Conservation (phyloP, 371 early-diverging fungal species). For the Capniomyces stellatus region DNA sequence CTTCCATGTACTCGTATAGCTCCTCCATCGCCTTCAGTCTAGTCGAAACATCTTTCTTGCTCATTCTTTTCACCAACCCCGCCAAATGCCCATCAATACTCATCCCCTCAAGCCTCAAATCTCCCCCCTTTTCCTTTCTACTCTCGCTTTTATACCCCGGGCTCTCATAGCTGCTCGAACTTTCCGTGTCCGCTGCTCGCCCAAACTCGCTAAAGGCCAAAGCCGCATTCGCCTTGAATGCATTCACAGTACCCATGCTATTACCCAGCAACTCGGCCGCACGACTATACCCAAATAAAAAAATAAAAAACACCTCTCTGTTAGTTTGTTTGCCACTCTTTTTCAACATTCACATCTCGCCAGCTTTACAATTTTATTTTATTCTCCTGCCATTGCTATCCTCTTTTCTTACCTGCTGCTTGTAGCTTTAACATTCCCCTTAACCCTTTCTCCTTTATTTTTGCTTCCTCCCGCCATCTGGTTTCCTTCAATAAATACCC, state of each 20-base stretch:
- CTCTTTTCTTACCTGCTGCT: conserved; percentile 30
- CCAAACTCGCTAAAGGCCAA: conserved; percentile 24
- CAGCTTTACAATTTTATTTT: too few species aligned
- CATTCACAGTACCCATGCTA: conserved; percentile 23
- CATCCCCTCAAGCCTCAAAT: conserved; percentile 7
- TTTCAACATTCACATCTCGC: too few species aligned
- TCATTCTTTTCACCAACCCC: conserved; percentile 20
- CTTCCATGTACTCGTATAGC: conserved; percentile 12
- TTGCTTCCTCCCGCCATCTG: neutral
- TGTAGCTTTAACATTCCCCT: conserved; percentile 22
- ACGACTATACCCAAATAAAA: conserved; percentile 15
- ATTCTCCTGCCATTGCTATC: too few species aligned
- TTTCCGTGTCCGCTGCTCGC: neutral
- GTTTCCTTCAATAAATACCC: too few species aligned
- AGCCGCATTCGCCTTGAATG: conserved; percentile 27
- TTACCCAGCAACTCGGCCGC: conserved; percentile 23
- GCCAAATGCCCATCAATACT: conserved; percentile 22
- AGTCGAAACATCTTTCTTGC: conserved; percentile 23
- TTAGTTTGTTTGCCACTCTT: too few species aligned
- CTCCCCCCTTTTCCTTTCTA: neutral
- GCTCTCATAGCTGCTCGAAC: neutral
- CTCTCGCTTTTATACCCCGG: neutral
- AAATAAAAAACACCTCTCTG: too few species aligned
- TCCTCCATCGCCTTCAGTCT: conserved; percentile 23
- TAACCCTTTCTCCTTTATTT: conserved; percentile 1